A percentile compares a stretch with the other conserved stretches of the same genome.
phyloP scores from a whole-genome alignment of 2,329 filamentous ascomycete genomes.

The Juglanconis oblonga region DNA sequence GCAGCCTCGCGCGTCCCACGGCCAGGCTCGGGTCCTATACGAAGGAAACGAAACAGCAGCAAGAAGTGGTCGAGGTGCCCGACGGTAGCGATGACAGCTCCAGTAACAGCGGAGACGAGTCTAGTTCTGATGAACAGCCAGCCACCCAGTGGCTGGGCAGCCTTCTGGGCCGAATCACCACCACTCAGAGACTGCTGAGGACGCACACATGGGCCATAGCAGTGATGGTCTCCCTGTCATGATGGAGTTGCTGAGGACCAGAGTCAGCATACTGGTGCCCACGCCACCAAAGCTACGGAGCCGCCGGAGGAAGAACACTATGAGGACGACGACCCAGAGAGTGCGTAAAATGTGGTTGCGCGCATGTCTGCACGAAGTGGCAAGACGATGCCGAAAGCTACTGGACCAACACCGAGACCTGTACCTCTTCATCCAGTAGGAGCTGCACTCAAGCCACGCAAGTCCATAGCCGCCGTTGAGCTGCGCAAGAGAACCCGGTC shows the following conservation, averaged over 20 bases:
- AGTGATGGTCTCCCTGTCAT: too few species aligned
- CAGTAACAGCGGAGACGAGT: neutral
- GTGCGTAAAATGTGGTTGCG: neutral
- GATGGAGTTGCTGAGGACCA: too few species aligned
- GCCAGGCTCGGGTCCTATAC: neutral
- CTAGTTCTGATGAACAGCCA: neutral
- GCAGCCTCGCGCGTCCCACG: neutral
- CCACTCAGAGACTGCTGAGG: too few species aligned
- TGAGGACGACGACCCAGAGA: neutral
- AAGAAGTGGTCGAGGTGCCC: neutral
- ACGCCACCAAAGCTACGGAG: neutral
- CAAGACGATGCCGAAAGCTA: neutral
- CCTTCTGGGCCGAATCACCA: too few species aligned
- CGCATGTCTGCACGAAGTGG: neutral
- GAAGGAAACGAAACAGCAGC: neutral
- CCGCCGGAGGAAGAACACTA: too few species aligned
- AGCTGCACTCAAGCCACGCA: neutral
- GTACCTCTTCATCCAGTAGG: neutral
- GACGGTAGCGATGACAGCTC: neutral
- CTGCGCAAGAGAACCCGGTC: neutral
- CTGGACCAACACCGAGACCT: neutral
- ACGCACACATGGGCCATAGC: too few species aligned
- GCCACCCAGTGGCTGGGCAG: neutral
- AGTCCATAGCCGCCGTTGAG: neutral
- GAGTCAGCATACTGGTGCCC: neutral